phyloP scores from a whole-genome alignment of 805 yeast genomes.

The Schwanniomyces occidentalis region DNA sequence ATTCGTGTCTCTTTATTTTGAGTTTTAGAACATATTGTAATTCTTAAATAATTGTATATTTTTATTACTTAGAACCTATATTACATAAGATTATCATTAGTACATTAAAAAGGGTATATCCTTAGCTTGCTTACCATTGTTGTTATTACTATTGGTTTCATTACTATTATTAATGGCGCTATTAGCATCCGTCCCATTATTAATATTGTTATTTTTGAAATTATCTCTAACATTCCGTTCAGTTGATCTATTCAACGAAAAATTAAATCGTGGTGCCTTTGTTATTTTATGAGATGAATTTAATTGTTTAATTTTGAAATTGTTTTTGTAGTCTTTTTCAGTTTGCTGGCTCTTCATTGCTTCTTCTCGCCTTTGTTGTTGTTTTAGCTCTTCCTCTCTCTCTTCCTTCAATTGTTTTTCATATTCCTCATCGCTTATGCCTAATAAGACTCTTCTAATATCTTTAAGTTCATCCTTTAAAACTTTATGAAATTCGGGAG shows the following conservation, averaged over 20 bases:
- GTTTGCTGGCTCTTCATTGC: constrained; percentile 11
- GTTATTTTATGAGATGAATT: constrained; percentile 22
- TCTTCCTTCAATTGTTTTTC: constrained; percentile 25
- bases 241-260: constrained; percentile 4
- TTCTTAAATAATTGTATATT: no score
- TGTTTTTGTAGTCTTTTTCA: constrained; percentile 24
- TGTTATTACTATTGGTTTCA: constrained; percentile 3
- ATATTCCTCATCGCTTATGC: constrained; percentile 43
- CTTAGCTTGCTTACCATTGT: constrained; percentile 6
- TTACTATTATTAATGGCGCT: not conserved
- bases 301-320: constrained; percentile 27
- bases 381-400: constrained; percentile 12
- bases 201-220: constrained; percentile 3
- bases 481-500: constrained; percentile 38
- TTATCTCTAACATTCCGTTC: constrained; percentile 5
- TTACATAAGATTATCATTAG: no score
- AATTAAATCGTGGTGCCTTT: constrained; percentile 37
- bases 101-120: constrained; percentile 20
- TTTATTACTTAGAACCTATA: no score
- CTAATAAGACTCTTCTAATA: constrained; percentile 29
- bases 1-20: no score
- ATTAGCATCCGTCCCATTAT: not conserved
- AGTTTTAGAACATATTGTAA: no score
- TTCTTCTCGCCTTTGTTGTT: constrained; percentile 10
- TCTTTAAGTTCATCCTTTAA: constrained; percentile 34